phyloP scores from a whole-genome alignment of 108 stramenopile species.

The Seminavis robusta region DNA sequence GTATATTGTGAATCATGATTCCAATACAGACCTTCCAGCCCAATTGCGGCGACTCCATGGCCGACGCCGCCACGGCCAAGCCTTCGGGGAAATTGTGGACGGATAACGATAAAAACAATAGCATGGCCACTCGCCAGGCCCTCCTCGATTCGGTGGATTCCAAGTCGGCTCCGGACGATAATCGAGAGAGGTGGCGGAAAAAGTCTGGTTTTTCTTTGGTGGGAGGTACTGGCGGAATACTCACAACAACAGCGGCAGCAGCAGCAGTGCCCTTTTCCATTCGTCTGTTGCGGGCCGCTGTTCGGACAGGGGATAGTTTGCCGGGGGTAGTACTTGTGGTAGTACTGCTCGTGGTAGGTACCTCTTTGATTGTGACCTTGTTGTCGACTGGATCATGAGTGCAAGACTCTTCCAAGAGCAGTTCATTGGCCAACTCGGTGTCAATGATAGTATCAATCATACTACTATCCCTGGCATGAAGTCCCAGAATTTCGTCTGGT shows the following conservation, averaged over 20 bases:
- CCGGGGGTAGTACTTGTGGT: too few relatives aligned
- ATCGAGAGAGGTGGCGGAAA: neutral
- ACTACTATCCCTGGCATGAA: neutral
- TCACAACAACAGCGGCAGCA: too few relatives aligned
- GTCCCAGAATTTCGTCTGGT: slow-evolving; percentile 48
- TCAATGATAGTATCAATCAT: slow-evolving; percentile 1
- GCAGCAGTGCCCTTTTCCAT: too few relatives aligned
- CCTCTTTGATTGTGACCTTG: slow-evolving; percentile 10
- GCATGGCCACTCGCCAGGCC: slow-evolving; percentile 77
- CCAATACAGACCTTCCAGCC: slow-evolving; percentile 73
- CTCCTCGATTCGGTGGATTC: slow-evolving; percentile 35
- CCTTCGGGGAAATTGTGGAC: slow-evolving; percentile 87
- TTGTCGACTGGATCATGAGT: too few relatives aligned
- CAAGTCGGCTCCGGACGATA: slow-evolving; percentile 44
- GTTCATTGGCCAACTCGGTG: slow-evolving; percentile 1
- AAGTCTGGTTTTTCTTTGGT: too few relatives aligned
- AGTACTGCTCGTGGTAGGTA: slow-evolving; percentile 2
- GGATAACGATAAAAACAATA: slow-evolving; percentile 64
- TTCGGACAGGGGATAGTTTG: too few relatives aligned
- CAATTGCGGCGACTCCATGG: slow-evolving; percentile 60
- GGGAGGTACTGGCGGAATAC: too few relatives aligned
- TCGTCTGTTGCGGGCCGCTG: too few relatives aligned
- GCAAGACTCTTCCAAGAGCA: too few relatives aligned
- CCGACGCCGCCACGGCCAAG: slow-evolving; percentile 66
- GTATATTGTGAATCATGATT: slow-evolving; percentile 84